Evolutionary conservation across 2,329 filamentous ascomycete species (phyloP), one percentile per base, ranked within the genome.

Genomic region (Acephala macrosclerotiorum): DNA sequence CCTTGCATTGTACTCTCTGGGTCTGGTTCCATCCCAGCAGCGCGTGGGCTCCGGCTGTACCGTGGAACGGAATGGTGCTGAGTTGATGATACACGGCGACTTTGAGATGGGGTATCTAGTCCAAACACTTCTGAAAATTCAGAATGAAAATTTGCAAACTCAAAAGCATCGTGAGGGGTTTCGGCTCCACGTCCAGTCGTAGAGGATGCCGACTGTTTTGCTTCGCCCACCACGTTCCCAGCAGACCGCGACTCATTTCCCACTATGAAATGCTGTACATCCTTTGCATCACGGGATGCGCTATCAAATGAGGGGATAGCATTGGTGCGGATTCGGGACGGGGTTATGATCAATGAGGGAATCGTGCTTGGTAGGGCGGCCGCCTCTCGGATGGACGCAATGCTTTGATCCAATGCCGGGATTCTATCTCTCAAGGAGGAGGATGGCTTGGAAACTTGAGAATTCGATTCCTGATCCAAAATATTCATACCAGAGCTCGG

Each of bases 401-500:
- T 63, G 16, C 53, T 63, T 63, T 40, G 20, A 58, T 63, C 42
- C 12, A 63, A 33, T 18, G 38, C 38, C 55, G 61, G 61, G 29
- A 63, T 63, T 45, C 55, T 63, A 53, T 63, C 61, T 63, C 61
- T 63, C 42, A 63, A 53, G 38, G 38, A 36, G n/a, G 60, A 62
- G 58, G 53, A 55, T 42, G 3, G 61, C 7, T 9, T 25, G 22
- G 55, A 59, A 25, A 53, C 5, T 63, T 3, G 55, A 63, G 61
- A 26, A 20, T 16, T 22, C 29, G 55, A 12, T 40, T 6, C 12
- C 33, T 12, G 20, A 49, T 20, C 4, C 29, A 25, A 26, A 59
- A 51, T 49, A 63, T n/a, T 38, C 26, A 36, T 22, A 25, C 61
- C 1, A n/a, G 61, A 29, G 25, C 61, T 63, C 8, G 53, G 53